Evolutionary conservation across 208 protist species (phyloP).

Genomic region (Leishmania tropica): DNA sequence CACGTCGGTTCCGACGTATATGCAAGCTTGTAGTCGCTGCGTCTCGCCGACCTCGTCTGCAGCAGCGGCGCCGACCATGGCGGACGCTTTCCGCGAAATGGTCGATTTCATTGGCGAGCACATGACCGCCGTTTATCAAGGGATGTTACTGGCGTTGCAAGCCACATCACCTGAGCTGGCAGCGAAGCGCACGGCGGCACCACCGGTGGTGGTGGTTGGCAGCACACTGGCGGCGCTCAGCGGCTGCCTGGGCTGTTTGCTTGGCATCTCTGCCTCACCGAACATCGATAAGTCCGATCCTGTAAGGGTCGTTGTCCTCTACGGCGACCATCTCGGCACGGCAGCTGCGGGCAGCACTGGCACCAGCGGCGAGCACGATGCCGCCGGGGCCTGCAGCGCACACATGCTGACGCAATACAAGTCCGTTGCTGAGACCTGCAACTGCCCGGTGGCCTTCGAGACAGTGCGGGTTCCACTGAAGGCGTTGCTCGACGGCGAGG

Average conservation of each 20-base stretch:
- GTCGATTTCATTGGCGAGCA: slow-evolving; percentile 73
- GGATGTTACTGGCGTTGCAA: slow-evolving; percentile 20
- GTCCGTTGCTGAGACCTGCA: slow-evolving; percentile 19
- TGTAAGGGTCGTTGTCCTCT: slow-evolving; percentile 35
- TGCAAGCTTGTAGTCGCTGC: not conserved
- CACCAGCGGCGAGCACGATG: not conserved
- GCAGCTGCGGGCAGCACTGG: not conserved
- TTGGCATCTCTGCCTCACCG: not conserved
- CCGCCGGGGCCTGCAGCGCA: not conserved
- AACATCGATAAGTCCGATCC: not conserved
- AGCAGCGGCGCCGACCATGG: slow-evolving; percentile 14
- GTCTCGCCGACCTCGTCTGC: not conserved
- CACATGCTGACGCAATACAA: slow-evolving; percentile 3
- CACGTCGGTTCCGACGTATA: slow-evolving; percentile 31
- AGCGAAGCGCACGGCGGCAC: slow-evolving; percentile 2
- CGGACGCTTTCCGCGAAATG: slow-evolving; percentile 31
- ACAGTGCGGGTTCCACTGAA: slow-evolving; percentile 51
- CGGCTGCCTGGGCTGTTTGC: slow-evolving; percentile 4
- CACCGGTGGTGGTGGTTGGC: slow-evolving; percentile 33
- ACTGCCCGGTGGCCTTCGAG: slow-evolving; percentile 11
- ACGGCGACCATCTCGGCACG: slow-evolving; percentile 40
- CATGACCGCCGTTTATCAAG: slow-evolving; percentile 33
- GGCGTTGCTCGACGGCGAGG: slow-evolving; percentile 59
- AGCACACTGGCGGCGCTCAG: slow-evolving; percentile 19
- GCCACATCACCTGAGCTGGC: slow-evolving; percentile 8